Evolutionary conservation across 495 filamentous ascomycete genomes (phyloP), one percentile per base, ranked within the genome.

Genomic region (Talaromyces stipitatus): DNA sequence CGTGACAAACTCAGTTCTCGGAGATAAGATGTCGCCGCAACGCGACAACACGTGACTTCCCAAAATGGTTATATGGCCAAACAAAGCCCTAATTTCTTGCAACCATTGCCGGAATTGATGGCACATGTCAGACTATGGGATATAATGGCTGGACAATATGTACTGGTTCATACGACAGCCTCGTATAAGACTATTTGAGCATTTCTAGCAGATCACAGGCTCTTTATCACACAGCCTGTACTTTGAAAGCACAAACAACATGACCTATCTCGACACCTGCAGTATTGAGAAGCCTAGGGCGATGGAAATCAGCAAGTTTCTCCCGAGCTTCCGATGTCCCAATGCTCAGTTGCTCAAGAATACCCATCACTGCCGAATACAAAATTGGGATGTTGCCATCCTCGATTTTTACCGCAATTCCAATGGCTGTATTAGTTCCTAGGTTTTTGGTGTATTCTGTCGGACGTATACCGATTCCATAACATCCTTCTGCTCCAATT

Each of bases 321-420:
- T 56, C 33, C 8, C 64, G 62, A 54, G 61, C 64, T 9, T 62
- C 61, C 2, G 33, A 18, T 14, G 61, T 56, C 0, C 71, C 70
- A 32, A 75, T 68, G 2, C 59, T 18, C 24, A 75, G 59, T 55
- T 69, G 70, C 33, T 65, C 67, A 23, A 75, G 61, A 36, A 76
- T 66, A 61, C 75, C 73, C 18, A 56, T 47, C 10, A 72, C 67
- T 1, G 68, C 71, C 4, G 69, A 59, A 46, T 73, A 71, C 20
- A 73, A 63, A 20, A 67, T 61, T 2, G n/a, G 52, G 11, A 67
- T 61, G 58, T 68, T 73, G 0, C 73, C 69, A 60, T 75, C 73
- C 50, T 75, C 72, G 27, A 75, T 65, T 51, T 76, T 75, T 26
- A 76, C 66, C 0, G 73, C 65, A 53, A 75, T 68, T 0, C 71